Evolutionary conservation across 83 land plant species (phyloP).

Genomic region (Picea abies): DNA sequence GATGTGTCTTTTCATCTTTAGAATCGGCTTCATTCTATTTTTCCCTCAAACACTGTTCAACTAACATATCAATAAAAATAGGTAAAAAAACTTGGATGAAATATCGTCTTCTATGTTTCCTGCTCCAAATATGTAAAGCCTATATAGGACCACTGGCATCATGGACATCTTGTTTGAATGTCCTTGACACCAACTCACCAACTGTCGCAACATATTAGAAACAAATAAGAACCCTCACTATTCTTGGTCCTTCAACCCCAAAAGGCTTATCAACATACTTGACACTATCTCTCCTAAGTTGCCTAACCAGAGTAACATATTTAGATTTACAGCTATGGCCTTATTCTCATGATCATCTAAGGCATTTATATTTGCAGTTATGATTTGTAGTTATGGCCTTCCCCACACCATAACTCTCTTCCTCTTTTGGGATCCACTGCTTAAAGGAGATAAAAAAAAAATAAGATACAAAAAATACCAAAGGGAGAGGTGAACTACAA

Average conservation of each 20-base stretch:
- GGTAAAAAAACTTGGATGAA: slow-evolving; percentile 72
- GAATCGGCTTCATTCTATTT: slow-evolving; percentile 31
- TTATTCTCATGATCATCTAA: background rate
- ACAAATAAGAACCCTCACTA: slow-evolving; percentile 79
- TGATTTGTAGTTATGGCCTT: background rate
- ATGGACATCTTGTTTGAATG: slow-evolving; percentile 70
- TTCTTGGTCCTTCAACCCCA: slow-evolving; percentile 26
- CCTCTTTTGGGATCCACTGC: slow-evolving; percentile 40
- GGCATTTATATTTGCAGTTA: background rate
- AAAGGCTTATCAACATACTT: slow-evolving; percentile 23
- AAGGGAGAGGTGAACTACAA: slow-evolving; percentile 16
- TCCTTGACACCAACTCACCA: slow-evolving; percentile 83
- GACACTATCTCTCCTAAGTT: slow-evolving; percentile 40
- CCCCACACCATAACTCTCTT: slow-evolving; percentile 37
- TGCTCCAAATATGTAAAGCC: slow-evolving; percentile 81
- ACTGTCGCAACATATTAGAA: slow-evolving; percentile 97
- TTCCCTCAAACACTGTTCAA: slow-evolving; percentile 69
- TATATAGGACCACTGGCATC: slow-evolving; percentile 63
- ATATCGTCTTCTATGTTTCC: slow-evolving; percentile 78
- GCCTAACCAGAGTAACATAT: slow-evolving; percentile 80
- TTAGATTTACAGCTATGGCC: background rate
- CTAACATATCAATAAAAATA: slow-evolving; percentile 43
- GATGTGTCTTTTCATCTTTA: too few relatives aligned
- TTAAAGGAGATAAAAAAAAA: background rate
- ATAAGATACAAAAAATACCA: slow-evolving; percentile 1